A percentile compares a stretch with the other conserved stretches of the same genome.
phyloP scores from a whole-genome alignment of 2,329 filamentous ascomycete genomes.

The Hypoxylon sp. region DNA sequence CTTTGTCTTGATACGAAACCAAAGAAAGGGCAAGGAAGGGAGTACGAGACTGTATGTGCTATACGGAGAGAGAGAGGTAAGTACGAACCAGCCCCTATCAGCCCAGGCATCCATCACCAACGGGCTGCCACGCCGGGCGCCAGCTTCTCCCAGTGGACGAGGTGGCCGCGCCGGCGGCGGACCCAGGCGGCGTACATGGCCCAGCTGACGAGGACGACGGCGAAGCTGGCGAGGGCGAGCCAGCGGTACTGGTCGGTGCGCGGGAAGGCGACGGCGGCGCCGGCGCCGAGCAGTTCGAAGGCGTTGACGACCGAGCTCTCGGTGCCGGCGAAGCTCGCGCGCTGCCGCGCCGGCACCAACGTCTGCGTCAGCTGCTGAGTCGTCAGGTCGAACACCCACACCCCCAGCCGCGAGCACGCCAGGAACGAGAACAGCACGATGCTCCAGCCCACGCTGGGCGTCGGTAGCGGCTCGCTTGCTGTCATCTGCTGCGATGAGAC shows the following conservation, averaged over 20 bases:
- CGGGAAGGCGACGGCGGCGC: conserved; percentile 48
- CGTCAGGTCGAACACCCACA: conserved; percentile 55
- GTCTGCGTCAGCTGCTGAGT: conserved; percentile 55
- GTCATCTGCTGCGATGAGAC: conserved; percentile 14
- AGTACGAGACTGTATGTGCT: no score
- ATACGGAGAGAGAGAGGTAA: no score
- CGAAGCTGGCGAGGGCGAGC: conserved; percentile 49
- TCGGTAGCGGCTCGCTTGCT: conserved; percentile 9
- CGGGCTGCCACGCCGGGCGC: conserved; percentile 8
- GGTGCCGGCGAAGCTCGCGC: conserved; percentile 53
- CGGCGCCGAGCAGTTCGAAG: conserved; percentile 51
- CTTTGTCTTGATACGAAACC: background rate
- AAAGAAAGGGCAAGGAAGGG: no score
- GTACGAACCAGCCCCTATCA: conserved; percentile 8
- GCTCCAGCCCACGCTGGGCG: conserved; percentile 40
- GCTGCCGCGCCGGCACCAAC: conserved; percentile 44
- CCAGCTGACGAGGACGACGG: conserved; percentile 45
- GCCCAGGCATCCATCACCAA: no score
- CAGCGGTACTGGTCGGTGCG: conserved; percentile 50
- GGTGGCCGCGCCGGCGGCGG: conserved; percentile 48
- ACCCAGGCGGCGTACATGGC: conserved; percentile 50
- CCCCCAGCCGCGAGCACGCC: conserved; percentile 52
- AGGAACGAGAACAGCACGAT: conserved; percentile 51
- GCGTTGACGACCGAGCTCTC: conserved; percentile 51
- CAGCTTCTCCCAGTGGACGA: conserved; percentile 52